A percentile compares a stretch with the other conserved stretches of the same genome.
Evolutionary conservation across 2,329 filamentous ascomycete species (phyloP).

Genomic region (Ceratocystis huliohia): DNA sequence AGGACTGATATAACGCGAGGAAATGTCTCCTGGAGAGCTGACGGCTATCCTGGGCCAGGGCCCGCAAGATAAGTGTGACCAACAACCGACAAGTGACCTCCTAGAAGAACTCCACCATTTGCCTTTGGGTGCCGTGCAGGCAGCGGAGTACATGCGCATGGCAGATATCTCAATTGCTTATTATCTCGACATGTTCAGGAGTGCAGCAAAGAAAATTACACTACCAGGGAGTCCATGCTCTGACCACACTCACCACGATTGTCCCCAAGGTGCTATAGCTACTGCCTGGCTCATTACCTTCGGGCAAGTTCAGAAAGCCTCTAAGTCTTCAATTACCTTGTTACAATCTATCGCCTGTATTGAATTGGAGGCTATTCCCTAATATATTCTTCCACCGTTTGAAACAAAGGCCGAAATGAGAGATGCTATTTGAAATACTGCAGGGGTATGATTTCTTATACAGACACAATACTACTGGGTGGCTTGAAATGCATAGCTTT

Average conservation of each 20-base stretch:
- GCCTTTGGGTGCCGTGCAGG: conserved; percentile 22
- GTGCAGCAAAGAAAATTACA: background rate
- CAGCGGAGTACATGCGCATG: conserved; percentile 21
- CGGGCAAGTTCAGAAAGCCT: background rate
- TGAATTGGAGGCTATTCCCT: background rate
- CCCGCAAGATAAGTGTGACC: background rate
- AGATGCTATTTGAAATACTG: background rate
- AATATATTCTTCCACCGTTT: too few relatives aligned
- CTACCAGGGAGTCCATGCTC: background rate
- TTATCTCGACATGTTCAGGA: background rate
- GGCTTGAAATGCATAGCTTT: background rate
- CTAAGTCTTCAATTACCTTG: background rate
- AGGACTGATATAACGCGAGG: background rate
- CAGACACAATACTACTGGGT: background rate
- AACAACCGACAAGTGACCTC: background rate
- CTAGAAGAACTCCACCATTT: conserved; percentile 13
- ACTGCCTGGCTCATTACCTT: background rate
- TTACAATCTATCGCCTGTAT: background rate
- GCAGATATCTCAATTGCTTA: background rate
- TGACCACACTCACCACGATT: background rate
- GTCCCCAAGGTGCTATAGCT: background rate
- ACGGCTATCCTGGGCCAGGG: background rate
- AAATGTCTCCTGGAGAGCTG: background rate
- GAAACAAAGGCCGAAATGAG: background rate
- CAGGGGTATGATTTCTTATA: background rate